Conservation (phyloP, 192 early-diverging fungal genomes). For the Umbelopsis sp. region DNA sequence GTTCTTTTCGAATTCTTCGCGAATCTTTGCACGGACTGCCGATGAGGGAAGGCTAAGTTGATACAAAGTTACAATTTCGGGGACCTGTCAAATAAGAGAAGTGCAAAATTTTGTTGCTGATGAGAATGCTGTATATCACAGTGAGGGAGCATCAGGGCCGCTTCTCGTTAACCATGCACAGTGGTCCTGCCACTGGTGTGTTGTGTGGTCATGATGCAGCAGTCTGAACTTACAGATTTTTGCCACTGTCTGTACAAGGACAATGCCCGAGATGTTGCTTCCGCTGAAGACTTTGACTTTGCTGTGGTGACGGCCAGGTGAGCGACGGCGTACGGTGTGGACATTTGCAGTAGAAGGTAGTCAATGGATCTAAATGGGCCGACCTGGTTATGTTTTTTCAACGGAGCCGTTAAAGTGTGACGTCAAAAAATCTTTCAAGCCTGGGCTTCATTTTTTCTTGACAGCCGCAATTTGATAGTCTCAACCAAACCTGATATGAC, state of each 20-base stretch:
- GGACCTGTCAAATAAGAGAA: conserved; percentile 57
- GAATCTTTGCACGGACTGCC: conserved; percentile 78
- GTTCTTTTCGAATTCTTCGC: conserved; percentile 89
- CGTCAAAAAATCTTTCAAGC: not conserved
- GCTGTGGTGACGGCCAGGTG: conserved; percentile 55
- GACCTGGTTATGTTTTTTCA: not conserved
- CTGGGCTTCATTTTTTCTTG: no score
- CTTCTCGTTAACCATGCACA: not conserved
- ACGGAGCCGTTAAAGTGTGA: not conserved
- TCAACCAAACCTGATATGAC: not conserved
- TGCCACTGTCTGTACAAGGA: conserved; percentile 76
- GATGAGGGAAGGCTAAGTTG: conserved; percentile 74
- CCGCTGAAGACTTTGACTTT: conserved; percentile 60
- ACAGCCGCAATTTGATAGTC: not conserved
- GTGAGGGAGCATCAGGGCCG: not conserved
- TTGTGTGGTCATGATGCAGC: not conserved
- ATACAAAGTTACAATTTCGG: conserved; percentile 73
- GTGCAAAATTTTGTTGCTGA: not conserved
- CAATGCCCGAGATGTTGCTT: conserved; percentile 66
- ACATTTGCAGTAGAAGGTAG: conserved; percentile 13
- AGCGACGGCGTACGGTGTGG: conserved; percentile 37
- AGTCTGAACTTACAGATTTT: conserved; percentile 50
- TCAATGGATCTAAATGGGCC: not conserved
- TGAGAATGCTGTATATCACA: not conserved
- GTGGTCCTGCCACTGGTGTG: not conserved